These are phyloP conservation scores for Neofusicoccum umdonicola DNA, from an alignment of 2,329 filamentous ascomycete species.

Conservation along the genomic window DNA sequence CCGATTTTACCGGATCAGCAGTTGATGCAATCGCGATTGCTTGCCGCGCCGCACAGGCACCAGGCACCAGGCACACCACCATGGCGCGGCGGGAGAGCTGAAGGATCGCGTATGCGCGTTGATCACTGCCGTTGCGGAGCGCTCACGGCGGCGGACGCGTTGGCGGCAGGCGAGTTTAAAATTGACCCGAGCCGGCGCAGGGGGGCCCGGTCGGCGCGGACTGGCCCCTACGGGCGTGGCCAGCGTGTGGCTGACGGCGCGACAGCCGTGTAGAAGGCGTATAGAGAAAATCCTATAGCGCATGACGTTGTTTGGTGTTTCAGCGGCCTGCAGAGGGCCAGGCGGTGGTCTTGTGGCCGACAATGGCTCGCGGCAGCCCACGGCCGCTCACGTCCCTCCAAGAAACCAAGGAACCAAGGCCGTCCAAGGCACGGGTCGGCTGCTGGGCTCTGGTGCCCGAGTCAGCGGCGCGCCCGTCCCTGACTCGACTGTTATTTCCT, in stretches of 20 bases:
- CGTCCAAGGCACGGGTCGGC: not conserved
- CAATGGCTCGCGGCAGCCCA: too few species aligned
- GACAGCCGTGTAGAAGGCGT: not conserved
- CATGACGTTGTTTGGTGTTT: not conserved
- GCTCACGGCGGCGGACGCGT: not conserved
- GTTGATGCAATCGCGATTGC: conserved; percentile 12
- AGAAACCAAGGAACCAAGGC: not conserved
- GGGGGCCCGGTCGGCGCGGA: too few species aligned
- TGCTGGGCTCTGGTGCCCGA: not conserved
- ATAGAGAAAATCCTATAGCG: conserved; percentile 4
- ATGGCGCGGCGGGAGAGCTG: not conserved
- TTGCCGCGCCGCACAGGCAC: conserved; percentile 1
- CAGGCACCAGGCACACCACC: not conserved
- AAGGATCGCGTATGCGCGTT: not conserved
- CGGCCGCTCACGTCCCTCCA: too few species aligned
- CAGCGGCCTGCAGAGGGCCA: not conserved
- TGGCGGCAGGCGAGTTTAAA: not conserved
- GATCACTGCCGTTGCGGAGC: not conserved
- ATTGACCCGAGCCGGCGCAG: not conserved
- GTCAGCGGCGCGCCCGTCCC: not conserved
- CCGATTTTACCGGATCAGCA: conserved; percentile 7
- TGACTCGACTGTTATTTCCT: not conserved
- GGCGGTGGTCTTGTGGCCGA: not conserved
- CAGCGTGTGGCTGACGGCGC: not conserved
- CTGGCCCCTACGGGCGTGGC: not conserved